Percentiles rank a stretch among this genome's conserved stretches.
Evolutionary conservation across 2,329 filamentous ascomycete genomes (phyloP).

Genomic region (Ophioceras dolichostomum): DNA sequence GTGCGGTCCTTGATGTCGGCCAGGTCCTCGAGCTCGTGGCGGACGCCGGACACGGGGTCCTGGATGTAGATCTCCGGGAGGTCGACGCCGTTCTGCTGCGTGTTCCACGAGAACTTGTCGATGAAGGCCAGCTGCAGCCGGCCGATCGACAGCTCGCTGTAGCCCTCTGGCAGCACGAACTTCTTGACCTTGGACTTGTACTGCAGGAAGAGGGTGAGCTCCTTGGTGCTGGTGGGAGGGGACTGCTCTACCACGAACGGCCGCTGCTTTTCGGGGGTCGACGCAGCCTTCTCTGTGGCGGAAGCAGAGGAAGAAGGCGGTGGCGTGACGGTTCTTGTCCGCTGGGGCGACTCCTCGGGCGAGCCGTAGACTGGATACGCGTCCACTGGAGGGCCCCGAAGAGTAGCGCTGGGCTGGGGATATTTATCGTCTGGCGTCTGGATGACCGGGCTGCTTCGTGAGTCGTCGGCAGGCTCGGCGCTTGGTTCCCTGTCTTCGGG

Average conservation of each 20-base stretch:
- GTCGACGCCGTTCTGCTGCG: slow-evolving; percentile 83
- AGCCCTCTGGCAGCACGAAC: slow-evolving; percentile 76
- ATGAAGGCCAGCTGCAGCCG: slow-evolving; percentile 92
- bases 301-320: background rate
- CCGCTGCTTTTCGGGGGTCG: slow-evolving; percentile 8
- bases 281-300: background rate
- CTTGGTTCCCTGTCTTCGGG: slow-evolving; percentile 44
- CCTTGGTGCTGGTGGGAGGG: slow-evolving; percentile 59
- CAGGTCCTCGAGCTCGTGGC: slow-evolving; percentile 90
- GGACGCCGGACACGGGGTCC: slow-evolving; percentile 88
- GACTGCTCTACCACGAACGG: slow-evolving; percentile 50
- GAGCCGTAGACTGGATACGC: slow-evolving; percentile 22
- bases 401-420: slow-evolving; percentile 39
- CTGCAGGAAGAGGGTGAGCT: slow-evolving; percentile 86
- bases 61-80: slow-evolving; percentile 97
- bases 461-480: slow-evolving; percentile 10
- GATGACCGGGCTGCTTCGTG: slow-evolving; percentile 29
- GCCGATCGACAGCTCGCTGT: slow-evolving; percentile 73
- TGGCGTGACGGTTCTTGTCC: background rate
- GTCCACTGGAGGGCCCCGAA: slow-evolving; percentile 44
- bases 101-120: slow-evolving; percentile 98
- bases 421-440: slow-evolving; percentile 58
- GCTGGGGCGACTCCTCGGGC: slow-evolving; percentile 13
- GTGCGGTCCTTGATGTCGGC: slow-evolving; percentile 88
- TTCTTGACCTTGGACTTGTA: slow-evolving; percentile 98